Conservation (phyloP, 768 basidiomycete species). For the Termitomyces sp. region DNA sequence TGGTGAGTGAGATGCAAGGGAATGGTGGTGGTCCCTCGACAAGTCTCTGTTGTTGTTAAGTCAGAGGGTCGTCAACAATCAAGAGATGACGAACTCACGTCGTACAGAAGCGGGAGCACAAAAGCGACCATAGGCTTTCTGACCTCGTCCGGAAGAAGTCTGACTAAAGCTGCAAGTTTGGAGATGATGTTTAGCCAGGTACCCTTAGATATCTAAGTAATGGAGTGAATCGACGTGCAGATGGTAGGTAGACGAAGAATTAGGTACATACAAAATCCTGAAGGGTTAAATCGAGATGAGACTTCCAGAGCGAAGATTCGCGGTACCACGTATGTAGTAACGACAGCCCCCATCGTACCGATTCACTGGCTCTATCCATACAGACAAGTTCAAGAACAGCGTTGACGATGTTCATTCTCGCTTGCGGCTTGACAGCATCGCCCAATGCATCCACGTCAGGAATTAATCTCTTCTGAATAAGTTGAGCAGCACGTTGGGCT, state of each 20-base stretch:
- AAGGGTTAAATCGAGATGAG: constrained; percentile 35
- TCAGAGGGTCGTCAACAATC: constrained; percentile 23
- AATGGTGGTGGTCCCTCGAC: constrained; percentile 47
- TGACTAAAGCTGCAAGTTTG: constrained; percentile 39
- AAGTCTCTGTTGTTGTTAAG: constrained; percentile 43
- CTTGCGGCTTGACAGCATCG: constrained; percentile 23
- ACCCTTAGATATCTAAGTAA: constrained; percentile 29
- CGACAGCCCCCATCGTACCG: constrained; percentile 26
- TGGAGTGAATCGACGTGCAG: not conserved
- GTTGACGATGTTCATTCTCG: constrained; percentile 35
- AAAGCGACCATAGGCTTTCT: constrained; percentile 34
- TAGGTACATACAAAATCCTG: constrained; percentile 34
- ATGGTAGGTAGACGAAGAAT: constrained; percentile 1
- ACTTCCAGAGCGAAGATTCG: constrained; percentile 36
- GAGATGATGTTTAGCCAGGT: constrained; percentile 41
- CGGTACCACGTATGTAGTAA: constrained; percentile 37
- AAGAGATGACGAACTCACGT: constrained; percentile 32
- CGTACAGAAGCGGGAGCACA: constrained; percentile 44
- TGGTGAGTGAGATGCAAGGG: constrained; percentile 42
- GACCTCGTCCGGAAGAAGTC: constrained; percentile 43
- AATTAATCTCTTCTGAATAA: constrained; percentile 44
- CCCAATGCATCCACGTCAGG: constrained; percentile 43
- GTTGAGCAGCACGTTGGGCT: constrained; percentile 26
- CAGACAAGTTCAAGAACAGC: constrained; percentile 38
- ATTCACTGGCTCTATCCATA: constrained; percentile 22